Evolutionary conservation across 306 rosid genomes (phyloP), one percentile per base, ranked within the genome.

Genomic region (Malus orientalis): DNA sequence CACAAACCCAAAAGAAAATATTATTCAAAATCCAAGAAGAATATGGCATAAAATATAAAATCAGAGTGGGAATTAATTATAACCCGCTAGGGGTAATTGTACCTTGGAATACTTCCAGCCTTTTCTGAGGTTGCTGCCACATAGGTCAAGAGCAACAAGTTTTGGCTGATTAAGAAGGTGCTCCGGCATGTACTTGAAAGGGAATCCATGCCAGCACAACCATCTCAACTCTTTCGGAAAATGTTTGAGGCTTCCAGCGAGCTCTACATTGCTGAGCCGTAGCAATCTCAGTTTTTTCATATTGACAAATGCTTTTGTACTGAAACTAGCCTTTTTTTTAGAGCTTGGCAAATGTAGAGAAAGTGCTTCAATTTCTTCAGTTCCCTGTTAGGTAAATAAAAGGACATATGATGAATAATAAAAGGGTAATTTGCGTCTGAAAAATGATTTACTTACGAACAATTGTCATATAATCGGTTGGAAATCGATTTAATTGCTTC

Each of bases 211-310:
- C 67, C 74, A 76, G 45, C 57, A 2, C 11, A 76, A 36, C 54
- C 67, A 67, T 57, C 74, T 55, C 13, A 76, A 40, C 22, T 67
- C 33, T 49, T 27, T 4, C 86, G 92, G 68, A 77, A 90, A 57
- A 71, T 76, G 13, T 40, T 38, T 47, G 71, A 11, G 81, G 57
- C 60, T 73, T 61, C 88, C 86, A 14, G 0, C 11, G 3, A 86
- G 58, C 2, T 67, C n/a, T 1, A 84, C 88, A 32, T 4, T 1
- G 45, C 40, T 42, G 11, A 90, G 86, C 58, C 77, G 76, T 10
- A 90, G 78, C 42, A 88, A 71, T 70, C 84, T 84, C 44, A 90
- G 30, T 7, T 25, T 80, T n/a, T 68, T 44, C 89, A 88, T 90
- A 25, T 54, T 3, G 47, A 18, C 23, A 67, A 90, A 85, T 45